Percentiles rank a stretch among this genome's conserved stretches.
Evolutionary conservation across 2,329 filamentous ascomycete species (phyloP).

Genomic region (Fusarium xyrophilum): DNA sequence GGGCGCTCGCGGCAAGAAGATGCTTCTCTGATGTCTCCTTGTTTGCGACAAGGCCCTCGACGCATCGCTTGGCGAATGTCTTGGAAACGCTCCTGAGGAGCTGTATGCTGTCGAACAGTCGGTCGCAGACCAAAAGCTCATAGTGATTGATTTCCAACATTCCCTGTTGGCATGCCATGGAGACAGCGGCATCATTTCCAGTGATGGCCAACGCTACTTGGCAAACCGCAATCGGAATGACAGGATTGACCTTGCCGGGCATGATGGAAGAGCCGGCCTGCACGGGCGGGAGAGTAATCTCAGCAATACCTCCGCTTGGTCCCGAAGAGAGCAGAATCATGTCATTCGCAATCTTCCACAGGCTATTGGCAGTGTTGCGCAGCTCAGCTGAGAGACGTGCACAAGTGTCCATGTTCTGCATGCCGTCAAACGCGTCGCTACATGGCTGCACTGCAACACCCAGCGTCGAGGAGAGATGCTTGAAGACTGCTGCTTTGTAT

Average conservation of each 20-base stretch:
- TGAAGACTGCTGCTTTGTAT: neutral
- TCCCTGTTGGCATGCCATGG: conserved; percentile 4
- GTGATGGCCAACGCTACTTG: neutral
- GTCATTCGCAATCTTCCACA: conserved; percentile 10
- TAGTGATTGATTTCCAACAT: conserved; percentile 7
- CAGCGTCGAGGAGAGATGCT: neutral
- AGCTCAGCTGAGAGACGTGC: conserved; percentile 1
- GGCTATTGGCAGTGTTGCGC: conserved; percentile 1
- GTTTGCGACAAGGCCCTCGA: neutral
- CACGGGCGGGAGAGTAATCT: neutral
- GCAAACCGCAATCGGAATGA: neutral
- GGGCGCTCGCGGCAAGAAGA: neutral
- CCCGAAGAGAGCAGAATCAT: conserved; percentile 3
- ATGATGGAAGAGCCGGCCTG: conserved; percentile 5
- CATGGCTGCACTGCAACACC: neutral
- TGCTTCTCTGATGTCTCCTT: conserved; percentile 2
- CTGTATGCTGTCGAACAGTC: neutral
- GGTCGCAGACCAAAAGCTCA: neutral
- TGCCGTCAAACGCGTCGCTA: neutral
- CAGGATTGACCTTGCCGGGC: conserved; percentile 5
- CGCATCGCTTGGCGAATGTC: neutral
- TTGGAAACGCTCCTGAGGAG: neutral
- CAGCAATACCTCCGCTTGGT: neutral
- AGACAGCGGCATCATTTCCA: neutral
- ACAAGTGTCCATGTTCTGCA: conserved; percentile 7